Evolutionary conservation across 805 yeast genomes (phyloP).

Genomic region (Cyberlindnera xylosilytica): DNA sequence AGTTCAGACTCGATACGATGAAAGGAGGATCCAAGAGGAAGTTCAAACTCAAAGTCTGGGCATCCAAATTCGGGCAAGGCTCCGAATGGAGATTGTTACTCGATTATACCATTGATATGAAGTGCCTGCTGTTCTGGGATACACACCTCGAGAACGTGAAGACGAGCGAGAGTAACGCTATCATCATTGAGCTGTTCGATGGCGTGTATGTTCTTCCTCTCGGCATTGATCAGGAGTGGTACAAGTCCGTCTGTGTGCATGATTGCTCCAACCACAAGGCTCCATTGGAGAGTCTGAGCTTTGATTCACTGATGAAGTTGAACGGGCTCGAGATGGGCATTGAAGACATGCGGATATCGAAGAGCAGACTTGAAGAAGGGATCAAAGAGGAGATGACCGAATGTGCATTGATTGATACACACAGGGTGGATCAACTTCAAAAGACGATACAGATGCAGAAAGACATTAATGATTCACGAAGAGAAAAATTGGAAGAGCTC

Average conservation of each 20-base stretch:
- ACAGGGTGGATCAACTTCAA: slow-evolving; percentile 8
- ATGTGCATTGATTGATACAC: slow-evolving; percentile 1
- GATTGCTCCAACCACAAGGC: slow-evolving; percentile 2
- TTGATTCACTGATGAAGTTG: slow-evolving; percentile 41
- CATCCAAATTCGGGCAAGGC: background rate
- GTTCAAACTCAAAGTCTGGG: slow-evolving; percentile 17
- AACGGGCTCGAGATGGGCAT: slow-evolving; percentile 36
- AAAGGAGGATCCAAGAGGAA: background rate
- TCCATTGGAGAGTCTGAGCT: slow-evolving; percentile 25
- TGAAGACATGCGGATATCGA: slow-evolving; percentile 30
- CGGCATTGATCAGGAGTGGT: slow-evolving; percentile 10
- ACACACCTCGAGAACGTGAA: background rate
- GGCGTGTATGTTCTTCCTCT: slow-evolving; percentile 18
- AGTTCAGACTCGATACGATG: slow-evolving; percentile 20
- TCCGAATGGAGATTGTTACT: slow-evolving; percentile 8
- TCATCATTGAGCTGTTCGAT: slow-evolving; percentile 12
- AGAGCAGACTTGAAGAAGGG: slow-evolving; percentile 11
- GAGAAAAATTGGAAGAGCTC: slow-evolving; percentile 14
- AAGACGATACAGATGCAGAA: slow-evolving; percentile 6
- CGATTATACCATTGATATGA: slow-evolving; percentile 7
- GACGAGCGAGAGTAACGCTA: slow-evolving; percentile 5
- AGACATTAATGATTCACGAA: background rate
- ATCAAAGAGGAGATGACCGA: slow-evolving; percentile 13
- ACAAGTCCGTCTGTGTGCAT: slow-evolving; percentile 7
- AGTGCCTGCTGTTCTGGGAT: slow-evolving; percentile 8